These are phyloP conservation scores for Ogataea hybrid DNA, from an alignment of 1,139 yeast genomes.

Conservation along the genomic window DNA sequence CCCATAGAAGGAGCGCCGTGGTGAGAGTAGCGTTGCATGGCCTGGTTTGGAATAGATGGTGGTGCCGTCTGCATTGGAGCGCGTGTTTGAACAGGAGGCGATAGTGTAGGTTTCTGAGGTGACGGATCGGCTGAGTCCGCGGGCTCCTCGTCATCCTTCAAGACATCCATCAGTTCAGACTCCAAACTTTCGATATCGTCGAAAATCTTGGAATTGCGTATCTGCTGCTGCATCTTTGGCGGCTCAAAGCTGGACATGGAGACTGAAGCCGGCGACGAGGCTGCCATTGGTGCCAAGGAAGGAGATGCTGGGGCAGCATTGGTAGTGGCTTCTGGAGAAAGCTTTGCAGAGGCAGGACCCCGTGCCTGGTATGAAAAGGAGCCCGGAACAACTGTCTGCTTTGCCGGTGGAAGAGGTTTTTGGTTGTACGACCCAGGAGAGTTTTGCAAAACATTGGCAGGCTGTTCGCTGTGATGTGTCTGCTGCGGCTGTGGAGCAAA, in stretches of 20 bases:
- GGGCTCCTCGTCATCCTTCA: slow-evolving; percentile 12
- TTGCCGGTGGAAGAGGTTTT: neutral
- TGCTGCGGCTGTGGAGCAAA: neutral
- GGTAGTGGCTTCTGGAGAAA: neutral
- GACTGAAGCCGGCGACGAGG: neutral
- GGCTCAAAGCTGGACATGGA: slow-evolving; percentile 4
- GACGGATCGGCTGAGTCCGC: neutral
- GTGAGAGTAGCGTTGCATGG: neutral
- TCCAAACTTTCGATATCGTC: slow-evolving; percentile 30
- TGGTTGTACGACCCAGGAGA: neutral
- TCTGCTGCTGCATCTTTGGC: slow-evolving; percentile 5
- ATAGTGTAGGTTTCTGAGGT: neutral
- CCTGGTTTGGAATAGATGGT: neutral
- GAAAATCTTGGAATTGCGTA: slow-evolving; percentile 24
- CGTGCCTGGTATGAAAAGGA: neutral
- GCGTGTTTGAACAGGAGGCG: neutral
- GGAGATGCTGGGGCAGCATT: neutral
- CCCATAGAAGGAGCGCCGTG: neutral
- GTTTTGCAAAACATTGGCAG: neutral
- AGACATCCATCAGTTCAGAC: slow-evolving; percentile 24
- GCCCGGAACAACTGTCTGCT: neutral
- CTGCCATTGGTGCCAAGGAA: neutral
- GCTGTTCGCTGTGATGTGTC: neutral
- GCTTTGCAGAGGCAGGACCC: neutral
- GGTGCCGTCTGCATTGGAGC: neutral